These are phyloP conservation scores for Hirschioporus abietinus DNA, from an alignment of 768 basidiomycete species.

Conservation along the genomic window DNA sequence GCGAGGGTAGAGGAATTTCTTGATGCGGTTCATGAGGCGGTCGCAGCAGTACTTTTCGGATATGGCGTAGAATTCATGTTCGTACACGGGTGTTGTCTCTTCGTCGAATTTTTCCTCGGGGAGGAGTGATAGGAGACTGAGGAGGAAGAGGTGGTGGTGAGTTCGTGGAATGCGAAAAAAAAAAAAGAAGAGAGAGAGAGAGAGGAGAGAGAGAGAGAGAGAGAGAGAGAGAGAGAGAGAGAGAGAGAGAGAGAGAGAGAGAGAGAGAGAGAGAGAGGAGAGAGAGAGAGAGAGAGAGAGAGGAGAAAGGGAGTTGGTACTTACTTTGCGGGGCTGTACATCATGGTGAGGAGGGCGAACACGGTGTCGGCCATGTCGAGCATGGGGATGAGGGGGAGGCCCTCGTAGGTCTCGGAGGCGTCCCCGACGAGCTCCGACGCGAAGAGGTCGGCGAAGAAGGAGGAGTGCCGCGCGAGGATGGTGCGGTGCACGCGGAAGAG, in stretches of 20 bases:
- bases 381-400: conserved; percentile 14
- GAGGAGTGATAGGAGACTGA: not conserved
- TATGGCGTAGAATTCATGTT: not conserved
- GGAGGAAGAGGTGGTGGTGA: too few relatives aligned
- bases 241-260: too few relatives aligned
- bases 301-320: too few relatives aligned
- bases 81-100: not conserved
- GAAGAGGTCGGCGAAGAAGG: conserved; percentile 13
- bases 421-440: conserved; percentile 9
- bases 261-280: too few relatives aligned
- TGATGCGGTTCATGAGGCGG: not conserved
- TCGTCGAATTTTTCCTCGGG: not conserved
- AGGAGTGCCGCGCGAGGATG: conserved; percentile 12
- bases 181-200: not conserved
- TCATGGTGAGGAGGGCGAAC: conserved; percentile 7
- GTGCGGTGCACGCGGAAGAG: conserved; percentile 15
- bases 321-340: not conserved
- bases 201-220: not conserved
- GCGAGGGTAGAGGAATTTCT: not conserved
- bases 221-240: not conserved
- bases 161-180: too few relatives aligned
- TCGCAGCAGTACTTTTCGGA: not conserved
- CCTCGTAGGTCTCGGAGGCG: conserved; percentile 12
- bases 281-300: not conserved
- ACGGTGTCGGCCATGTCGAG: conserved; percentile 11